phyloP scores from a whole-genome alignment of 2,329 filamentous ascomycete species.

The Fusarium compactum region DNA sequence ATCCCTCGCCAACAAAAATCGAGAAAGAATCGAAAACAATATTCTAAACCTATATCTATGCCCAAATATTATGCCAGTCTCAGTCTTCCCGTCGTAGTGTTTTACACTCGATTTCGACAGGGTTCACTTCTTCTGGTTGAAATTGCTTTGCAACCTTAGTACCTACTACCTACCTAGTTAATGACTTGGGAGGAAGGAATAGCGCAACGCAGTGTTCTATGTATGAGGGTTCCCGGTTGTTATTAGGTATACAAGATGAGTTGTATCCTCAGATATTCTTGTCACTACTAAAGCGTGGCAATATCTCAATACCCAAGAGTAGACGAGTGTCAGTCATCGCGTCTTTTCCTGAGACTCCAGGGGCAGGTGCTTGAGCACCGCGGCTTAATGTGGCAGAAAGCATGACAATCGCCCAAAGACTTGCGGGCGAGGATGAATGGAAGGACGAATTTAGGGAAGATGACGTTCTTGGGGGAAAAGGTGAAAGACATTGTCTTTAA shows the following conservation, averaged over 20 bases:
- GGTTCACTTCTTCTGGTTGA: background rate
- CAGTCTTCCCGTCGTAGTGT: background rate
- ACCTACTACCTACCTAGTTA: background rate
- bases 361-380: background rate
- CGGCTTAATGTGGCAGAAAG: background rate
- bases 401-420: background rate
- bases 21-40: background rate
- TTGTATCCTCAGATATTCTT: background rate
- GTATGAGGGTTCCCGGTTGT: background rate
- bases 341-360: background rate
- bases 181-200: no score
- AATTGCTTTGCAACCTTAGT: background rate
- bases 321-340: background rate
- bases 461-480: background rate
- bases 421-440: background rate
- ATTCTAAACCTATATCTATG: background rate
- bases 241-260: background rate
- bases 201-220: background rate
- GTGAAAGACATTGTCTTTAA: background rate
- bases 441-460: background rate
- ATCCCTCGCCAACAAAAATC: background rate
- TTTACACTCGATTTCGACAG: background rate
- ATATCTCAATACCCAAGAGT: background rate
- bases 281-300: background rate
- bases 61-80: background rate